A percentile compares a stretch with the other conserved stretches of the same genome.
Conservation (phyloP, 768 basidiomycete species). For the Sarcodon aspratus region DNA sequence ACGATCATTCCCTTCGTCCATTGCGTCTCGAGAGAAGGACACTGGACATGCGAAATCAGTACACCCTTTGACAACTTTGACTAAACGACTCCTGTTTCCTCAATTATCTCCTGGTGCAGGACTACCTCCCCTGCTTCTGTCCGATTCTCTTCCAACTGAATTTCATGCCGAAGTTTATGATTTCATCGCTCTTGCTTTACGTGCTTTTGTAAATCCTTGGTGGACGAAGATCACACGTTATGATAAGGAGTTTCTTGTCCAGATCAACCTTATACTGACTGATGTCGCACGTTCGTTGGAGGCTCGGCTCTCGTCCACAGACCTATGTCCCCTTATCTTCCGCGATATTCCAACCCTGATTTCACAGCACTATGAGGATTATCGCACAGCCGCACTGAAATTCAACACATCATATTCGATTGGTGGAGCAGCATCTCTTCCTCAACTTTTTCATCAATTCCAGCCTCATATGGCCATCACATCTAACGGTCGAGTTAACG, state of each 20-base stretch:
- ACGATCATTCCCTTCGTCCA: constrained; percentile 13
- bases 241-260: constrained; percentile 73
- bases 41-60: constrained; percentile 2
- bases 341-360: constrained; percentile 53
- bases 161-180: constrained; percentile 67
- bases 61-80: constrained; percentile 8
- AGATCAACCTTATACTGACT: constrained; percentile 48
- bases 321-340: constrained; percentile 52
- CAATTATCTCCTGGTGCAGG: constrained; percentile 27
- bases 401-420: constrained; percentile 57
- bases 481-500: constrained; percentile 52
- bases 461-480: constrained; percentile 80
- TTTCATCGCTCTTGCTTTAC: constrained; percentile 66
- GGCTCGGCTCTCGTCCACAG: constrained; percentile 36
- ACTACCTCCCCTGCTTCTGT: constrained; percentile 42
- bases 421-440: constrained; percentile 50
- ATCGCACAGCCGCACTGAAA: constrained; percentile 55
- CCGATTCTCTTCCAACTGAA: constrained; percentile 33
- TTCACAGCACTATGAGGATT: constrained; percentile 71
- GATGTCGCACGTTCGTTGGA: constrained; percentile 52
- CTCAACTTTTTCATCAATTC: constrained; percentile 64
- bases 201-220: constrained; percentile 77
- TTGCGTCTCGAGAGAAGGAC: constrained; percentile 7
- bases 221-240: constrained; percentile 77
- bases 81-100: constrained; percentile 33